Conservation (phyloP, 2,329 filamentous ascomycete genomes). For the Tolypocladium pustulatum region DNA sequence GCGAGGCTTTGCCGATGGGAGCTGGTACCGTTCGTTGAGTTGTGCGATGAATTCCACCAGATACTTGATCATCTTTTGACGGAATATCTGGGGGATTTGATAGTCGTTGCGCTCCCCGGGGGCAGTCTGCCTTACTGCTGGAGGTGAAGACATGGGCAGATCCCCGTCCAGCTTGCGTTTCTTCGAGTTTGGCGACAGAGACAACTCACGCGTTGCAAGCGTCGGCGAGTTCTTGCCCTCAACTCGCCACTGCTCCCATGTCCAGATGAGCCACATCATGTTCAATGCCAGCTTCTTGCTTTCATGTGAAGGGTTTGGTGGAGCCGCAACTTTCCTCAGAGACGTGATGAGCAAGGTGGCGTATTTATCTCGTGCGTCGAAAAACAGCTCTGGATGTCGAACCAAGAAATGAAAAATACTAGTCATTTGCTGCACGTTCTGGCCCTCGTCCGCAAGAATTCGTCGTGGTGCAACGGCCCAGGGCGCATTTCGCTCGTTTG, state of each 20-base stretch:
- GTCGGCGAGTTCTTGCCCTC: constrained; percentile 37
- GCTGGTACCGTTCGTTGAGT: constrained; percentile 72
- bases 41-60: constrained; percentile 91
- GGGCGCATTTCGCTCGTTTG: constrained; percentile 63
- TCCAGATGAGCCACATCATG: constrained; percentile 82
- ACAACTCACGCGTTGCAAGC: constrained; percentile 26
- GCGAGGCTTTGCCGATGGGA: constrained; percentile 59
- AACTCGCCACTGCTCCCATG: constrained; percentile 81
- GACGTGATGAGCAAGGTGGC: constrained; percentile 80
- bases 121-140: constrained; percentile 29
- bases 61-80: constrained; percentile 84
- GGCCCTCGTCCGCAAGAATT: constrained; percentile 86
- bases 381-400: constrained; percentile 85
- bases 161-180: constrained; percentile 71
- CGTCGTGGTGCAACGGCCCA: constrained; percentile 88
- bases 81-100: constrained; percentile 53
- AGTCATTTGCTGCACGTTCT: constrained; percentile 90
- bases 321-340: constrained; percentile 74
- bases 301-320: constrained; percentile 78
- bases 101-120: constrained; percentile 52
- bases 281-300: constrained; percentile 85
- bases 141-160: constrained; percentile 41
- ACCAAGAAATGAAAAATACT: constrained; percentile 97
- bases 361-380: constrained; percentile 87
- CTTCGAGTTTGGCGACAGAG: constrained; percentile 61